Evolutionary conservation across 1,139 yeast genomes (phyloP), one percentile per base, ranked within the genome.

Genomic region (Geotrichum bryndzae): DNA sequence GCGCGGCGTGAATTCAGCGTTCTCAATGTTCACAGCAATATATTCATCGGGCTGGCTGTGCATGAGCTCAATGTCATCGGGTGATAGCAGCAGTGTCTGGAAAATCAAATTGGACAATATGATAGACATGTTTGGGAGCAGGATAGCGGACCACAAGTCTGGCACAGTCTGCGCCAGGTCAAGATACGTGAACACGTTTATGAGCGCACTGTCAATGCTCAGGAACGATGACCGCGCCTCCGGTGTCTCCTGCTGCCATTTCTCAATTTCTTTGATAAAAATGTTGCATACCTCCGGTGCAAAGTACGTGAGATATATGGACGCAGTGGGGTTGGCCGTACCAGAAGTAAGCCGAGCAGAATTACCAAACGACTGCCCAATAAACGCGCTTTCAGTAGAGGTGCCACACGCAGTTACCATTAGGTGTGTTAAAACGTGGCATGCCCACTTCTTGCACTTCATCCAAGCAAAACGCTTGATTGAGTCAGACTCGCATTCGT

Each of bases 21-120:
- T 77, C 71, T 90, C 96, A 70, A 90, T 80, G 63, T 85, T 84
- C 66, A 87, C 80, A 72, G 89, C 90, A 66, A 94, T 88, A 72
- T 90, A 94, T 73, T 92, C 97, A 63, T 84, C 89, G 4, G 98
- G 98, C 70, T 94, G 97, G 65, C 83, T 84, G 65, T 91, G 96
- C 75, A 89, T 91, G 46, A 84, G 75, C 66, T 90, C 96, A 64
- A 91, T 77, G 29, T 84, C 84, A 11, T 81, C 83, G 63, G 88
- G 88, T 18, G 82, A 80, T 11, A 96, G 91, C 65, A 88, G 81
- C 58, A 94, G 76, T 56, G 90, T 75, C 3, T 97, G 97, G 75
- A 82, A 91, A 13, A 92, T 80, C 64, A 94, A 85, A 68, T 87
- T 90, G 18, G 86, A 78, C 29, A 92, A 78, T 57, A 94, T 76